Base-by-base conservation (phyloP, 768 basidiomycete species). In the Cystoderma amianthinum region DNA sequence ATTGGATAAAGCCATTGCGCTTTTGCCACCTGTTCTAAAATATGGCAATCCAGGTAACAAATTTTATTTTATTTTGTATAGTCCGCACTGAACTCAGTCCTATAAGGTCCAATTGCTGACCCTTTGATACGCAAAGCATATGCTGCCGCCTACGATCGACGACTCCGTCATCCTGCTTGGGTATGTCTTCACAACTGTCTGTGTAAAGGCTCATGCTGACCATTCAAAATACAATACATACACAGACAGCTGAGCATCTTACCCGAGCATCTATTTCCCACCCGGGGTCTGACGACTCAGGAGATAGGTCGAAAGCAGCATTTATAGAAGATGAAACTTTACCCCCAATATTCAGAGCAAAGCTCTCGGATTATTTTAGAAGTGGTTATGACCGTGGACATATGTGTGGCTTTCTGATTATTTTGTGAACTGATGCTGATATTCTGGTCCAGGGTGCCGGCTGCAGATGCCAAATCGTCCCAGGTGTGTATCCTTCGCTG, bases 351-450 rank as follows among this genome's bases (percentile, higher is more conserved):
- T 98, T 95, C 71, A 75, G 94, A 15, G 85, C 94, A 0, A 82
- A 75, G 46, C 63, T 97, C 49, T 71, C 81, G 57, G 94, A 97
- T 56, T 97, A 96, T 59, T 91, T 93, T 60, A 72, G 72, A 45
- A 95, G 92, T 55, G 93, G 93, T 7, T 95, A 95, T 55, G 94
- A 98, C 58, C 77, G 96, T 10, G 95, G 95, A 38, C 95, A 99
- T 63, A 97, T 98, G 95, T 90, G 44, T 35, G 85, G 69, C 17
- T 24, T 11, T 43, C 37, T 33, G 13, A 9, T 42, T 33, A 4
- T 22, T 13, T 16, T 13, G 11, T 10, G 24, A 7, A 18, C 21
- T n/a, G 32, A 9, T 30, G 22, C 24, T 15, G 16, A 25, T 40
- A 5, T 21, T 38, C 21, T 51, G 37, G 15, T 40, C 7, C 44